Conservation (phyloP, 148 eudicot genomes). For the Spergularia bocconei region DNA sequence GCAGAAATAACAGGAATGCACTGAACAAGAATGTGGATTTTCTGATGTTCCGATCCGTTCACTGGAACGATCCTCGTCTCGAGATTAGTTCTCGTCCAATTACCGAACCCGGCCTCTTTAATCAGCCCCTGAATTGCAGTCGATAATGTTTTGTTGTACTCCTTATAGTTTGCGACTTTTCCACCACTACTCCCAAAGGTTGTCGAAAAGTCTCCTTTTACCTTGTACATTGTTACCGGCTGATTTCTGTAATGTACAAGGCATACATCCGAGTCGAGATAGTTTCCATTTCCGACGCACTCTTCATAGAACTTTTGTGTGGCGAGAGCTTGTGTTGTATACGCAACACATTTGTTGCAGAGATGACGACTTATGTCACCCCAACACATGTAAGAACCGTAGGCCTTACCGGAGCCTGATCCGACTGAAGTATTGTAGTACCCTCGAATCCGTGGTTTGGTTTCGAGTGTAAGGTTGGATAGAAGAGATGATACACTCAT, state of each 20-base stretch:
- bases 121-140: constrained; percentile 8
- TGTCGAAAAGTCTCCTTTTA: background rate
- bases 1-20: constrained; percentile 16
- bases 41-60: background rate
- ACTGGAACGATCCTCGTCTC: constrained; percentile 19
- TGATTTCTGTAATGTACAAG: constrained; percentile 22
- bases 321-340: background rate
- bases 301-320: background rate
- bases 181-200: background rate
- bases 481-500: constrained; percentile 8
- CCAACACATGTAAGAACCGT: constrained; percentile 24
- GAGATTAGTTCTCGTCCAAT: constrained; percentile 17
- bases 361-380: background rate
- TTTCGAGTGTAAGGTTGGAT: background rate
- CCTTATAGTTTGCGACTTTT: background rate
- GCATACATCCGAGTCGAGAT: background rate
- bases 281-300: background rate
- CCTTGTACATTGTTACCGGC: background rate
- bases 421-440: constrained; percentile 17
- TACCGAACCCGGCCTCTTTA: constrained; percentile 1
- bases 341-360: constrained; percentile 11
- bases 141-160: constrained; percentile 20
- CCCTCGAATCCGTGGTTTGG: background rate
- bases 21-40: constrained; percentile 10
- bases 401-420: constrained; percentile 5